Conservation (phyloP, 805 yeast species). For the Scheffersomyces ergatensis region DNA sequence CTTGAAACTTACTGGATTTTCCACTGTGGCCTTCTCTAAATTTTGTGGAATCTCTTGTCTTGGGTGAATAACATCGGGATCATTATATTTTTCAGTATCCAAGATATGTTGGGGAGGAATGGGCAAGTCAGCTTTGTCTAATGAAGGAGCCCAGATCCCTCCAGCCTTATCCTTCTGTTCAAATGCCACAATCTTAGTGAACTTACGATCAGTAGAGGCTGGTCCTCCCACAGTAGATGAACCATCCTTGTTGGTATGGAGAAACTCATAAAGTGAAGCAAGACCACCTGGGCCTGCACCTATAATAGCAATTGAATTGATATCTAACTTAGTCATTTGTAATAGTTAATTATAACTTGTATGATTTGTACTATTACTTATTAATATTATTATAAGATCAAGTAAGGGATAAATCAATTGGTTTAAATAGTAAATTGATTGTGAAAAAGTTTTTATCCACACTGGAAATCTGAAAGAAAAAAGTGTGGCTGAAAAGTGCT, state of each 20-base stretch:
- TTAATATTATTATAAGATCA: too few species aligned
- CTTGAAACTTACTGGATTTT: conserved; percentile 11
- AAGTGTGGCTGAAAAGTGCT: too few species aligned
- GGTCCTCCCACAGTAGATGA: conserved; percentile 16
- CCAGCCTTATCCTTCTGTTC: conserved; percentile 43
- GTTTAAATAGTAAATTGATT: too few species aligned
- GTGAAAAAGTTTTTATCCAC: too few species aligned
- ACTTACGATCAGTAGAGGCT: conserved; percentile 17
- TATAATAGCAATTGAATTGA: conserved; percentile 22
- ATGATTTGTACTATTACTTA: too few species aligned
- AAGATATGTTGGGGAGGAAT: conserved; percentile 30
- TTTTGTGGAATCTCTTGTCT: conserved; percentile 8
- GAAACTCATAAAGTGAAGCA: conserved; percentile 29
- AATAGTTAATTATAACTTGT: too few species aligned
- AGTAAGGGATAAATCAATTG: too few species aligned
- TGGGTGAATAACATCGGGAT: conserved; percentile 31
- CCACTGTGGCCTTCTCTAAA: conserved; percentile 14
- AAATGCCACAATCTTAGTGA: conserved; percentile 38
- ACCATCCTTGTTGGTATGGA: conserved; percentile 27
- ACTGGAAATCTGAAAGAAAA: too few species aligned
- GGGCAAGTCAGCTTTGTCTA: conserved; percentile 16
- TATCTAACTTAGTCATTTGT: conserved; percentile 10
- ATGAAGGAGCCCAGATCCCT: conserved; percentile 43
- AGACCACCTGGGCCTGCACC: conserved; percentile 35
- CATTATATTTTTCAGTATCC: conserved; percentile 25